Evolutionary conservation across 495 filamentous ascomycete genomes (phyloP).

Genomic region (Tuber magnatum): DNA sequence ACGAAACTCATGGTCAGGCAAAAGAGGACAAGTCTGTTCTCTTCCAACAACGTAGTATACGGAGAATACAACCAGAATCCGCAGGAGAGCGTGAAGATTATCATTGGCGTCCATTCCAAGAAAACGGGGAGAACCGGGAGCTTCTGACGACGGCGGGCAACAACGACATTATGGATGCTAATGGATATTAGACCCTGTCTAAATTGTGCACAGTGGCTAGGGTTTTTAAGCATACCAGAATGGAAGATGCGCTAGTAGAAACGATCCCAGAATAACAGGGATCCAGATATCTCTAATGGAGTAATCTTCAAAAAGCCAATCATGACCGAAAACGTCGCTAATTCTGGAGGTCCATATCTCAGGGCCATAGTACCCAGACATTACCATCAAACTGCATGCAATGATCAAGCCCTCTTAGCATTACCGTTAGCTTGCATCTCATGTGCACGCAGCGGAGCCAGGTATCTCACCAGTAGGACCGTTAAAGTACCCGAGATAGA

Average conservation of each 20-base stretch:
- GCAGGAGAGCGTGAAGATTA: slow-evolving; percentile 64
- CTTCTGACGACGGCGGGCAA: slow-evolving; percentile 61
- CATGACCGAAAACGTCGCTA: slow-evolving; percentile 55
- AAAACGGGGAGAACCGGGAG: slow-evolving; percentile 79
- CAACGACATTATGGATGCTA: slow-evolving; percentile 64
- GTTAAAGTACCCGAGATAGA: slow-evolving; percentile 95
- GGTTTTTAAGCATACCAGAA: slow-evolving; percentile 43
- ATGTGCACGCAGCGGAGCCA: background rate
- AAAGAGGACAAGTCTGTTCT: slow-evolving; percentile 85
- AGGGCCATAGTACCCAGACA: slow-evolving; percentile 80
- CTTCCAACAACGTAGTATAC: slow-evolving; percentile 64
- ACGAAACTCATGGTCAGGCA: slow-evolving; percentile 92
- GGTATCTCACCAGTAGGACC: slow-evolving; percentile 61
- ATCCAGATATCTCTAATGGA: slow-evolving; percentile 84
- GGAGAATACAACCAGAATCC: slow-evolving; percentile 82
- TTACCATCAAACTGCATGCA: slow-evolving; percentile 73
- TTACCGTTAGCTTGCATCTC: slow-evolving; percentile 7
- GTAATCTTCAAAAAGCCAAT: slow-evolving; percentile 51
- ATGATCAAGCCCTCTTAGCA: slow-evolving; percentile 73
- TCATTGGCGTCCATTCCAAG: slow-evolving; percentile 89
- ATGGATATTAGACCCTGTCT: background rate
- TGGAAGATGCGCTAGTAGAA: slow-evolving; percentile 77
- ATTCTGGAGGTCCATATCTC: slow-evolving; percentile 76
- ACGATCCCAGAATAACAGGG: slow-evolving; percentile 59
- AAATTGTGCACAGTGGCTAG: background rate